phyloP scores from a whole-genome alignment of 2,329 filamentous ascomycete genomes.

The Emergomyces pasteurianus region DNA sequence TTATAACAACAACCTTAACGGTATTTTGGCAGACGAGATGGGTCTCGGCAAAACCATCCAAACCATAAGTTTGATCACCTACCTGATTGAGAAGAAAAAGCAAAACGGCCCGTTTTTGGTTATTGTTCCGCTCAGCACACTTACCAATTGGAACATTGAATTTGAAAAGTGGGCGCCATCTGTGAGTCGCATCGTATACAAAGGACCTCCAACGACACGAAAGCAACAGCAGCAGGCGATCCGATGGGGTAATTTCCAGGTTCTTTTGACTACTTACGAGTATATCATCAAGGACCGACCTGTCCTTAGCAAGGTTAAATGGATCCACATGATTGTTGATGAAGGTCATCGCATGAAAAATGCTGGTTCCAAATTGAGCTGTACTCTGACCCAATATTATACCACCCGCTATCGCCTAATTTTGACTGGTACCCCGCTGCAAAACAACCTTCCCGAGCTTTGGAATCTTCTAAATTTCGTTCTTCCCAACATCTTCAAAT shows the following conservation, averaged over 20 bases:
- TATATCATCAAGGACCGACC: slow-evolving; percentile 99
- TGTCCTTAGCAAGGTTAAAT: slow-evolving; percentile 94
- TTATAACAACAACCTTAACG: slow-evolving; percentile 99
- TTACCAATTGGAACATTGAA: slow-evolving; percentile 97
- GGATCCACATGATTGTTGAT: slow-evolving; percentile 99
- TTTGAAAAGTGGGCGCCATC: slow-evolving; percentile 98
- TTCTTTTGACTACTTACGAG: slow-evolving; percentile 93
- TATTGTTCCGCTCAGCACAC: slow-evolving; percentile 89
- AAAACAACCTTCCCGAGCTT: slow-evolving; percentile 91
- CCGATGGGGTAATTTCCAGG: slow-evolving; percentile 88
- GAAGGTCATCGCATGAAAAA: slow-evolving; percentile 99
- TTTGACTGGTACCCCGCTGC: slow-evolving; percentile 88
- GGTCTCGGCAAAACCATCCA: slow-evolving; percentile 99
- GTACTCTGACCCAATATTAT: slow-evolving; percentile 91
- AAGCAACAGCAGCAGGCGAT: slow-evolving; percentile 91
- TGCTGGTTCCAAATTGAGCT: slow-evolving; percentile 86
- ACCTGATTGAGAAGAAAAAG: slow-evolving; percentile 90
- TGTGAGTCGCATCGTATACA: slow-evolving; percentile 83
- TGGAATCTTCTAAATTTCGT: slow-evolving; percentile 99
- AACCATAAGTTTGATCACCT: slow-evolving; percentile 93
- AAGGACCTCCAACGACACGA: slow-evolving; percentile 77
- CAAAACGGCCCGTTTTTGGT: slow-evolving; percentile 89
- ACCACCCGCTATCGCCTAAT: slow-evolving; percentile 90
- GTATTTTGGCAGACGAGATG: slow-evolving; percentile 98
- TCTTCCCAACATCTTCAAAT: slow-evolving; percentile 97